A percentile compares a stretch with the other conserved stretches of the same genome.
Evolutionary conservation across 352 stramenopile genomes (phyloP).

Genomic region (Phytophthora brassicae): DNA sequence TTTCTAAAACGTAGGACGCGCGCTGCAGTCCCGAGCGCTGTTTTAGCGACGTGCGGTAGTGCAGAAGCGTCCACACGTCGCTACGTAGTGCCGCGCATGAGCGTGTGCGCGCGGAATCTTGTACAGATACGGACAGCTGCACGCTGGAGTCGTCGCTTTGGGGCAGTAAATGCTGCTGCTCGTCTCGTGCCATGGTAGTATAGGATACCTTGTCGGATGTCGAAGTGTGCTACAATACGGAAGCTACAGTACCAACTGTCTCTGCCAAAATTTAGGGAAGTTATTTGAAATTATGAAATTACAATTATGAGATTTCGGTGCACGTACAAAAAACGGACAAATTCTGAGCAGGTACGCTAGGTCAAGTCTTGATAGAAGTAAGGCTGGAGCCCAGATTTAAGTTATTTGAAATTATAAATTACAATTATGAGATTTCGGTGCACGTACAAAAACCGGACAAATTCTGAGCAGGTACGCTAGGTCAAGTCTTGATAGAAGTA

Average conservation of each 20-base stretch:
- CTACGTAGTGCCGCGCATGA: constrained; percentile 36
- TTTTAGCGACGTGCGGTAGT: constrained; percentile 68
- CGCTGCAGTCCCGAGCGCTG: constrained; percentile 61
- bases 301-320: neutral
- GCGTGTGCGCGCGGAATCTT: neutral
- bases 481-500: too few relatives aligned
- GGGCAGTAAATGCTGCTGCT: constrained; percentile 22
- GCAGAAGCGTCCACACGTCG: constrained; percentile 77
- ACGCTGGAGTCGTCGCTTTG: constrained; percentile 17
- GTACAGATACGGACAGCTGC: constrained; percentile 14
- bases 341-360: too few relatives aligned
- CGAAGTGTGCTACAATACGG: too few relatives aligned
- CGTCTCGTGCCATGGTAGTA: constrained; percentile 8
- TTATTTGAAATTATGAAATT: too few relatives aligned
- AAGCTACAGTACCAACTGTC: too few relatives aligned
- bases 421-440: neutral
- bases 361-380: too few relatives aligned
- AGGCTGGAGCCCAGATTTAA: too few relatives aligned
- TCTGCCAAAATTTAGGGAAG: constrained; percentile 25
- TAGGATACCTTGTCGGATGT: constrained; percentile 6
- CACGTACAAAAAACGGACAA: neutral
- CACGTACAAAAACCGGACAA: neutral
- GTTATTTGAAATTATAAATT: too few relatives aligned
- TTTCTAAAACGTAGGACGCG: constrained; percentile 68
- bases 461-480: too few relatives aligned